phyloP scores from a whole-genome alignment of 768 basidiomycete genomes.

The Termitomyces sp. region DNA sequence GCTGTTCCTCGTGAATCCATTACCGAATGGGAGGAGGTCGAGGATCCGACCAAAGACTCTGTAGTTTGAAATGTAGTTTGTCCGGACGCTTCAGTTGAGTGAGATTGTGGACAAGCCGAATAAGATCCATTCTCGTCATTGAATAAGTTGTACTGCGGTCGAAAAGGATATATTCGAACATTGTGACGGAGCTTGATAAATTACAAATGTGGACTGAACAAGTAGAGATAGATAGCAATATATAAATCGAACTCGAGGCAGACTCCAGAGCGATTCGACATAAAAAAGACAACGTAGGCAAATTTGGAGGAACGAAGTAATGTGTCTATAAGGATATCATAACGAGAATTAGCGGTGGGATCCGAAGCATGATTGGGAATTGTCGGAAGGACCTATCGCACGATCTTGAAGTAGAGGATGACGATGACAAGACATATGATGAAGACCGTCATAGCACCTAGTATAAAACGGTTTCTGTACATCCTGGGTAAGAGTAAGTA shows the following conservation, averaged over 20 bases:
- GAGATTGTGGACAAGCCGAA: not conserved
- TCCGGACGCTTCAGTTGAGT: not conserved
- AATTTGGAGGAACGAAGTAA: no score
- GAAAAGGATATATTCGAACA: not conserved
- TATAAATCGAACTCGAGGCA: not conserved
- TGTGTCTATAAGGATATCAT: not conserved
- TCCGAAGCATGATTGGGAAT: not conserved
- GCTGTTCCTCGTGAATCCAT: constrained; percentile 20
- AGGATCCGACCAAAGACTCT: constrained; percentile 15
- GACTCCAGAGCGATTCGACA: not conserved
- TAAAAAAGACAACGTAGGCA: not conserved
- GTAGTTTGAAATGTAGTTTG: not conserved
- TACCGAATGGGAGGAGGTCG: constrained; percentile 47
- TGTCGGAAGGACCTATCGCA: constrained; percentile 13
- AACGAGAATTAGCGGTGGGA: not conserved
- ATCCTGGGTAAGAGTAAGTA: constrained; percentile 49
- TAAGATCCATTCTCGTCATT: not conserved
- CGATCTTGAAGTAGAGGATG: constrained; percentile 64
- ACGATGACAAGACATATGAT: constrained; percentile 72
- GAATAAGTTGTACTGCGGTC: not conserved
- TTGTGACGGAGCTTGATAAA: not conserved
- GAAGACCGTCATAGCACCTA: constrained; percentile 72
- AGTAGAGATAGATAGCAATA: not conserved
- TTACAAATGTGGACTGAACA: not conserved
- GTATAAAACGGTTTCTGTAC: constrained; percentile 86